These are phyloP conservation scores for Mycogone perniciosa DNA, from an alignment of 2,329 filamentous ascomycete genomes.

Conservation along the genomic window DNA sequence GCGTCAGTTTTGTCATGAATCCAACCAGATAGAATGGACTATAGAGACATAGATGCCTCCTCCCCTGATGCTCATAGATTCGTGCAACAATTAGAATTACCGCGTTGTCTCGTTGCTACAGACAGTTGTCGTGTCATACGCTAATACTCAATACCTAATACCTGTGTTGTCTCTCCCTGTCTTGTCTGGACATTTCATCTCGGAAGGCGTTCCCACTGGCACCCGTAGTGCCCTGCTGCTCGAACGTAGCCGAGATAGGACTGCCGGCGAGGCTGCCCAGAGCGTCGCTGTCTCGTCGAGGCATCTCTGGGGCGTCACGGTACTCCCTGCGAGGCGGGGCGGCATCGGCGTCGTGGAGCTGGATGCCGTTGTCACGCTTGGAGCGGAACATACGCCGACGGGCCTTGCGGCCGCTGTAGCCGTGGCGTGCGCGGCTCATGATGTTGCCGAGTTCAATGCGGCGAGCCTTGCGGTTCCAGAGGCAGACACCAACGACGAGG, in stretches of 20 bases:
- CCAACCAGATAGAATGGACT: neutral
- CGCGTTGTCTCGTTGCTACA: neutral
- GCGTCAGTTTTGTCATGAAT: constrained; percentile 4
- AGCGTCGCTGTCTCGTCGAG: constrained; percentile 39
- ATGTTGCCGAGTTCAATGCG: constrained; percentile 45
- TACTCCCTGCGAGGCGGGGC: constrained; percentile 18
- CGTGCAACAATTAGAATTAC: constrained; percentile 2
- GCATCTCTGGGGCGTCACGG: constrained; percentile 17
- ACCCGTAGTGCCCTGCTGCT: constrained; percentile 30
- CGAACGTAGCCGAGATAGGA: constrained; percentile 37
- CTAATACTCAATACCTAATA: neutral
- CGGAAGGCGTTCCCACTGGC: constrained; percentile 38
- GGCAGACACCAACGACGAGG: constrained; percentile 47
- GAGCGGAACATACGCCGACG: constrained; percentile 31
- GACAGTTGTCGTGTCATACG: neutral
- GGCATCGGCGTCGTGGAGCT: constrained; percentile 26
- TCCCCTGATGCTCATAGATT: constrained; percentile 7
- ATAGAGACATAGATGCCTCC: neutral
- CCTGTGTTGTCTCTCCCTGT: constrained; percentile 29
- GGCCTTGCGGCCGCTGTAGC: constrained; percentile 36
- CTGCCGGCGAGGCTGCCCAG: constrained; percentile 44
- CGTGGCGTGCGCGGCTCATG: constrained; percentile 40
- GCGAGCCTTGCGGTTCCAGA: constrained; percentile 50
- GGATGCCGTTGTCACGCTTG: constrained; percentile 33
- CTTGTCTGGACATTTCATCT: constrained; percentile 44